Evolutionary conservation across 2,329 filamentous ascomycete species (phyloP), one percentile per base, ranked within the genome.

Genomic region (Colletotrichum noveboracense): DNA sequence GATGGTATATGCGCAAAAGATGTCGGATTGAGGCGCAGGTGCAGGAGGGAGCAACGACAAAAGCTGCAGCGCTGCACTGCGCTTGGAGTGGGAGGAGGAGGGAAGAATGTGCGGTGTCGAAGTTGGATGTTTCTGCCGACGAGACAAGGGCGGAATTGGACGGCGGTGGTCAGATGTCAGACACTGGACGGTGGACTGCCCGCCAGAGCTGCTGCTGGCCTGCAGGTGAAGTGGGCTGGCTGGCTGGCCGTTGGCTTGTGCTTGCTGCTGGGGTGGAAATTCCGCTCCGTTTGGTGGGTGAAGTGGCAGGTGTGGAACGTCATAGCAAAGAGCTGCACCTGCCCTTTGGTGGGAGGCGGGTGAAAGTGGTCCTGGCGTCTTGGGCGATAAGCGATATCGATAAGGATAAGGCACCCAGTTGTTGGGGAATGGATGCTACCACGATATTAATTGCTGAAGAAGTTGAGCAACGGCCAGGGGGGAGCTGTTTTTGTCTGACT

Each of bases 121-220:
- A 21, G n/a, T 52, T 52, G 43, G 43, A 74, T 70, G 71, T 75
- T 62, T 70, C 64, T 72, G 56, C 26, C 58, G 26, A 32, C 34
- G 72, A 75, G 69, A 71, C 70, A 68, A 69, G 73, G 73, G 73
- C 64, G 70, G 70, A 64, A 73, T 68, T 74, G 71, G 56, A 61
- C 56, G 69, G 73, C 56, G 69, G 73, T 73, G 70, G 70, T 75
- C 73, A 75, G 64, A 75, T 75, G 73, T 60, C 73, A 73, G 70
- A 43, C n/a, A 52, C n/a, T 52, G n/a, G 43, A 52, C n/a, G 43
- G 43, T 52, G 43, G 43, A 5, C 58, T 28, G 70, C 64, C 58
- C 38, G 55, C 38, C 68, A 32, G 28, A 64, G 36, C 43, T 52
- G 60, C 24, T 58, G 71, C 30, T 28, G 68, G 30, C 52, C 48